These are phyloP conservation scores for Cladosporium sp. DNA, from an alignment of 2,329 filamentous ascomycete genomes.

Conservation along the genomic window DNA sequence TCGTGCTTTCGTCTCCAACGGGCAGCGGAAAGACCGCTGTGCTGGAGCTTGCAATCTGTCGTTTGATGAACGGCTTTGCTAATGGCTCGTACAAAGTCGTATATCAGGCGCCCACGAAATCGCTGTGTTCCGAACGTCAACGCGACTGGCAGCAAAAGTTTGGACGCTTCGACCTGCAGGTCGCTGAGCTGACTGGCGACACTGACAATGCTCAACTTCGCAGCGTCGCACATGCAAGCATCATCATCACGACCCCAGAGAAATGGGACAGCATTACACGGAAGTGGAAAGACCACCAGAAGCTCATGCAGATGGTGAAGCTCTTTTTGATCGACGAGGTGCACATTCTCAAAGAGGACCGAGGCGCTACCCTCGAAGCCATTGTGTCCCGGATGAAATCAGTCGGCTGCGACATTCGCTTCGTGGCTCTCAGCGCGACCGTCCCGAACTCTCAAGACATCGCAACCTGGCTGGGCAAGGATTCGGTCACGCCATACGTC, in stretches of 20 bases:
- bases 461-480: constrained; percentile 71
- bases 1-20: constrained; percentile 76
- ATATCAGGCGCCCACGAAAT: constrained; percentile 81
- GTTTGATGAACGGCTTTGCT: constrained; percentile 54
- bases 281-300: constrained; percentile 78
- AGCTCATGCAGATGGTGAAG: constrained; percentile 68
- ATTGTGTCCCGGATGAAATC: constrained; percentile 86
- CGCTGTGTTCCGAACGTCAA: constrained; percentile 71
- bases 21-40: constrained; percentile 82
- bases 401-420: constrained; percentile 68
- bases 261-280: constrained; percentile 89
- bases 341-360: constrained; percentile 74
- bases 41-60: constrained; percentile 77
- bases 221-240: constrained; percentile 67
- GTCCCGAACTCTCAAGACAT: constrained; percentile 79
- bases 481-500: constrained; percentile 53
- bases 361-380: constrained; percentile 76
- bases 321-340: constrained; percentile 85
- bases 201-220: constrained; percentile 64
- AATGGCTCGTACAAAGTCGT: constrained; percentile 70
- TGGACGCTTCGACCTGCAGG: constrained; percentile 59
- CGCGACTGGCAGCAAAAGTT: constrained; percentile 78
- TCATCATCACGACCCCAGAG: constrained; percentile 84
- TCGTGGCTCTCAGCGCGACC: constrained; percentile 77
- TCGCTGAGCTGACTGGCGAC: constrained; percentile 77